phyloP scores from a whole-genome alignment of 805 yeast species.

The Helenozyma baotianmanensis region DNA sequence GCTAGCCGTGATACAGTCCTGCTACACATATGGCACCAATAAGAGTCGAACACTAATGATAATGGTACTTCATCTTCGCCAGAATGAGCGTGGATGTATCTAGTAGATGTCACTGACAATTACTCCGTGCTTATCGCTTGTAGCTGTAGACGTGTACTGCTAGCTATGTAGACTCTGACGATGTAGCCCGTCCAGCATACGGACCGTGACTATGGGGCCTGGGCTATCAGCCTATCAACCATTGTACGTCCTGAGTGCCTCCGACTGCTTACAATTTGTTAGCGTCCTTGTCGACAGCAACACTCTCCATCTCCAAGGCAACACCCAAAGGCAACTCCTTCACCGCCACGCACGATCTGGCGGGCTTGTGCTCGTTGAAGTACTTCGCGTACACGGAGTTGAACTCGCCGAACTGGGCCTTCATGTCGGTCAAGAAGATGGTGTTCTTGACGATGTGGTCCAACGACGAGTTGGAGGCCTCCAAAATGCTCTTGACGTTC shows the following conservation, averaged over 20 bases:
- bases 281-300: constrained; percentile 65
- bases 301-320: constrained; percentile 84
- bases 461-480: constrained; percentile 79
- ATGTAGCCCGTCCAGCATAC: too few species aligned
- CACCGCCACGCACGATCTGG: constrained; percentile 97
- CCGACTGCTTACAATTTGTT: constrained; percentile 25
- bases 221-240: too few species aligned
- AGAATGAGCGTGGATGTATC: too few species aligned
- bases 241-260: constrained; percentile 1
- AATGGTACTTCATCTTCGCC: too few species aligned
- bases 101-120: too few species aligned
- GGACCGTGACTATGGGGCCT: too few species aligned
- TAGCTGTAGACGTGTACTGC: too few species aligned
- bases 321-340: constrained; percentile 84
- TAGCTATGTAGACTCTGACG: too few species aligned
- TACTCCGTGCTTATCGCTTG: too few species aligned
- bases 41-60: too few species aligned
- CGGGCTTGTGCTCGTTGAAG: constrained; percentile 80
- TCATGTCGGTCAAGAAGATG: constrained; percentile 88
- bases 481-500: constrained; percentile 67
- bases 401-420: constrained; percentile 69
- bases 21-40: too few species aligned
- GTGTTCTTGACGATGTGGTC: constrained; percentile 84
- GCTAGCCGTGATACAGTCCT: too few species aligned
- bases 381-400: constrained; percentile 80